These are phyloP conservation scores for Penicillium sp. DNA, from an alignment of 2,329 filamentous ascomycete genomes.

Conservation along the genomic window DNA sequence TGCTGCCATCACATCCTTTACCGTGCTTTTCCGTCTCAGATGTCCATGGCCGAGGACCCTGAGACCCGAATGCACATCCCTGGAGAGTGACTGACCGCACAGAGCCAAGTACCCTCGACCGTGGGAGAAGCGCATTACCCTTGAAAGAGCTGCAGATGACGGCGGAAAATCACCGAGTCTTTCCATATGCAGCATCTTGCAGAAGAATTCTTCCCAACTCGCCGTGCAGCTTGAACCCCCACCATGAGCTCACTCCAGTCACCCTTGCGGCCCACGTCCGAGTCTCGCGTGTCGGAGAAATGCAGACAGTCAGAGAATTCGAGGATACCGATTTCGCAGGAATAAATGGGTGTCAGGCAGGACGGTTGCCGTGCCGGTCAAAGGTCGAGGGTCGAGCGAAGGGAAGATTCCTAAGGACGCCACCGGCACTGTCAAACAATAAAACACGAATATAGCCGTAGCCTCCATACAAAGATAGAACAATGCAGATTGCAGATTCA, in stretches of 20 bases:
- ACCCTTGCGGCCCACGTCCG: constrained; percentile 2
- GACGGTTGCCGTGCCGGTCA: constrained; percentile 5
- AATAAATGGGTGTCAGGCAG: background rate
- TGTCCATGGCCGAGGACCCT: background rate
- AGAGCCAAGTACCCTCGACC: background rate
- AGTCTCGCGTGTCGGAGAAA: constrained; percentile 4
- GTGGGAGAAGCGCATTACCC: background rate
- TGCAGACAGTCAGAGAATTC: background rate
- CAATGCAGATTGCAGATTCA: background rate
- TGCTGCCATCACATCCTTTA: background rate
- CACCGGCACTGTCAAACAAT: background rate
- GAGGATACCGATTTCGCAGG: background rate
- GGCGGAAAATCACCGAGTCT: background rate
- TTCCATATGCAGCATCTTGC: background rate
- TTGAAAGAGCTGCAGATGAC: background rate
- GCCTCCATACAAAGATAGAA: background rate
- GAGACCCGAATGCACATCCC: background rate
- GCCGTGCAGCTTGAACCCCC: constrained; percentile 2
- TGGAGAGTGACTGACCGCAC: background rate
- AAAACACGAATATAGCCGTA: background rate
- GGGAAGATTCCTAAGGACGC: background rate
- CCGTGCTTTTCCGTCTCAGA: background rate
- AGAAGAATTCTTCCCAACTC: background rate
- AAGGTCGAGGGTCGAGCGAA: background rate
- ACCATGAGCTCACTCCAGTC: background rate